phyloP scores from a whole-genome alignment of 129 eudicot genomes.

The Flaveria linearis region DNA sequence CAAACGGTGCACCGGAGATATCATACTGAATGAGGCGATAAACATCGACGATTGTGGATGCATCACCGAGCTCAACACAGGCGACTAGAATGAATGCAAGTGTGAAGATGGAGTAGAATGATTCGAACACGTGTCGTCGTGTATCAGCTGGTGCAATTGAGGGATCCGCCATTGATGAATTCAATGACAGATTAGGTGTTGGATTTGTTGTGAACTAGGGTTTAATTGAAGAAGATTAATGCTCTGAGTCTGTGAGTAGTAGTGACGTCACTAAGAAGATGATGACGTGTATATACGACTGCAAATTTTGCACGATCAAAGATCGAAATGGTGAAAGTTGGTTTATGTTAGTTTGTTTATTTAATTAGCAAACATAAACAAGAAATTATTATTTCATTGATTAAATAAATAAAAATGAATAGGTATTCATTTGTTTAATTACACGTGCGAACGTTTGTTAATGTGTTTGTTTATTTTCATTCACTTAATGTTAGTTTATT shows the following conservation, averaged over 20 bases:
- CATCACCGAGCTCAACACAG: slow-evolving; percentile 76
- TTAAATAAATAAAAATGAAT: no score
- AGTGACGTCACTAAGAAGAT: slow-evolving; percentile 27
- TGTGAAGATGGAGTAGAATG: slow-evolving; percentile 48
- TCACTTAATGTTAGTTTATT: no score
- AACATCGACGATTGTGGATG: slow-evolving; percentile 83
- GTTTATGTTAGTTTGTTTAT: no score
- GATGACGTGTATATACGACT: slow-evolving; percentile 8
- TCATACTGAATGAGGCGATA: slow-evolving; percentile 92
- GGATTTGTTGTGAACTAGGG: slow-evolving; percentile 36
- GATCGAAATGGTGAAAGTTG: no score
- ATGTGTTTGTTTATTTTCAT: no score
- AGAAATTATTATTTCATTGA: no score
- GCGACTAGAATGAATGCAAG: slow-evolving; percentile 57
- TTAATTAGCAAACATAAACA: no score
- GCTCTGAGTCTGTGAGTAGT: background rate
- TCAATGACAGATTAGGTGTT: slow-evolving; percentile 18
- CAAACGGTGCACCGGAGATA: slow-evolving; percentile 82
- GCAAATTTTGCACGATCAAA: no score
- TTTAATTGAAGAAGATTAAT: slow-evolving; percentile 11
- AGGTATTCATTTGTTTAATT: no score
- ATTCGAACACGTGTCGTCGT: slow-evolving; percentile 38
- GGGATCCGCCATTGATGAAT: slow-evolving; percentile 47
- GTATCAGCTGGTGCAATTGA: slow-evolving; percentile 13
- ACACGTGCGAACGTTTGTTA: no score